A percentile compares a stretch with the other conserved stretches of the same genome.
phyloP scores from a whole-genome alignment of 129 eudicot genomes.

The Centaurea solstitialis region DNA sequence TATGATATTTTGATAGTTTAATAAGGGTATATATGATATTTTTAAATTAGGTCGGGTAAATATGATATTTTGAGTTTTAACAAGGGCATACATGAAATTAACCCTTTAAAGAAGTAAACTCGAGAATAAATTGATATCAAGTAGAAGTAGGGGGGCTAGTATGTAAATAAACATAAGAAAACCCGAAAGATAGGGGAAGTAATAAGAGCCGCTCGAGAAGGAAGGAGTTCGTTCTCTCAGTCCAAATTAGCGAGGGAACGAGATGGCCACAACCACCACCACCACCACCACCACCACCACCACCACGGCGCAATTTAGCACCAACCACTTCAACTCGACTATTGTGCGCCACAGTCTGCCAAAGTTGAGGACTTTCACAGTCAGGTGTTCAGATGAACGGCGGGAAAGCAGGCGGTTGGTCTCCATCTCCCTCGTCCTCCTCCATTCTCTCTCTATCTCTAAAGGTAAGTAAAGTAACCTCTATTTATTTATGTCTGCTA shows the following conservation, averaged over 20 bases:
- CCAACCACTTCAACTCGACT: conserved; percentile 32
- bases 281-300: no score
- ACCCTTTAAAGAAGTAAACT: no score
- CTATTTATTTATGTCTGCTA: no score
- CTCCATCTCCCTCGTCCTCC: conserved; percentile 55
- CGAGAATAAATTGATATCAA: no score
- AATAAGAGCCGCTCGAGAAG: conserved; percentile 17
- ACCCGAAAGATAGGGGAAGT: conserved; percentile 6
- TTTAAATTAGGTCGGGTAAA: no score
- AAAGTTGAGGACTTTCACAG: conserved; percentile 16
- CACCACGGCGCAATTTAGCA: conserved; percentile 58
- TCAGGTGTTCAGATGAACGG: conserved; percentile 58
- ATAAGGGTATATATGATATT: no score
- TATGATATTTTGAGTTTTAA: no score
- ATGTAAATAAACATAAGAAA: no score
- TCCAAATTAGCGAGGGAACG: conserved; percentile 26
- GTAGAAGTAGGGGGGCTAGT: no score
- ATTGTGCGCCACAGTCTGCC: conserved; percentile 4
- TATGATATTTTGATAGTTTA: no score
- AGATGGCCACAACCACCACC: conserved; percentile 27
- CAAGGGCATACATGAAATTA: no score
- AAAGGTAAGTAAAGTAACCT: conserved; percentile 32
- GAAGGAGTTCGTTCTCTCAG: background rate
- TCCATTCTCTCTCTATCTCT: conserved; percentile 49
- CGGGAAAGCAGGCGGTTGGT: conserved; percentile 55